A percentile compares a stretch with the other conserved stretches of the same genome.
Conservation (phyloP, 345 rosid genomes). For the Eucalyptus tenuipes region DNA sequence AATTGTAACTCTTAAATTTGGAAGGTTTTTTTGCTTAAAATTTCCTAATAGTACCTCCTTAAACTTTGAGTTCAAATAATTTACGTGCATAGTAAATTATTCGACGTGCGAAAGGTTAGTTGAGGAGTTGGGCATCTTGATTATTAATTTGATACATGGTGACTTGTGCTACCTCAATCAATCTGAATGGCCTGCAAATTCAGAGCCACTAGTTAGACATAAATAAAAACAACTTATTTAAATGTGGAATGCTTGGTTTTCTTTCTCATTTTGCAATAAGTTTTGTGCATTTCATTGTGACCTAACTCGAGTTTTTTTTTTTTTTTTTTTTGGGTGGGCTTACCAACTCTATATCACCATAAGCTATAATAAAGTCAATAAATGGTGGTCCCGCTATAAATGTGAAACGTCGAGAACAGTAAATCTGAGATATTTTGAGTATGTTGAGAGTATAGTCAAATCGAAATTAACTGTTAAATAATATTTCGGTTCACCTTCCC, state of each 20-base stretch:
- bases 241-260: no score
- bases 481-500: neutral
- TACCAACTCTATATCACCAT: neutral
- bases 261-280: no score
- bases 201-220: no score
- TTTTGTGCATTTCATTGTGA: no score
- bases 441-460: neutral
- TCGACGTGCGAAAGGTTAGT: rapidly evolving
- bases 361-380: neutral
- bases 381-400: neutral
- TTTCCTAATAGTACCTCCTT: neutral
- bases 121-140: rapidly evolving
- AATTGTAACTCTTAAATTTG: no score
- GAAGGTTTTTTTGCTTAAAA: neutral
- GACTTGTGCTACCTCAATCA: neutral
- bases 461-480: neutral
- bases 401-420: neutral
- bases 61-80: neutral
- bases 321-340: neutral
- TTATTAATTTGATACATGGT: neutral
- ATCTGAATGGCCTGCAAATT: neutral
- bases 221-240: no score
- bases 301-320: neutral
- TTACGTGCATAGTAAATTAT: neutral
- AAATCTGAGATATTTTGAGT: neutral